A percentile compares a stretch with the other conserved stretches of the same genome.
Conservation (phyloP, 805 yeast species). For the Cyberlindnera japonica region DNA sequence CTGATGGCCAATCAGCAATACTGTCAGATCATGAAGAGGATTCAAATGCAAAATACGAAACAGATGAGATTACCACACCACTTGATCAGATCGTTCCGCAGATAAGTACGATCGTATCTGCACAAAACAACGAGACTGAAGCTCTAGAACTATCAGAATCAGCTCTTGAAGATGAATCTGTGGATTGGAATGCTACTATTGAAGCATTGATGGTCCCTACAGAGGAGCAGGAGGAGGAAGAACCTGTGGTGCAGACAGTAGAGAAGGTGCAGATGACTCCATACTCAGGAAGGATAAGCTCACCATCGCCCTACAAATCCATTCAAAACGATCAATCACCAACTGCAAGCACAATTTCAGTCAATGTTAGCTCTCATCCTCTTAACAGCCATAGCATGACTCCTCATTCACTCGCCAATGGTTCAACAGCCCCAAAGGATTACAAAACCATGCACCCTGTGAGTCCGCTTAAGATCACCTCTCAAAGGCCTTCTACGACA, state of each 20-base stretch:
- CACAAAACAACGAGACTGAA: no score
- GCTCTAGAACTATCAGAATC: no score
- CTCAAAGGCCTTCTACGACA: neutral
- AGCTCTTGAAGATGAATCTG: conserved; percentile 7
- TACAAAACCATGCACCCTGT: conserved; percentile 7
- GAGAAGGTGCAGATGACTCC: conserved; percentile 13
- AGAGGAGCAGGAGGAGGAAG: conserved; percentile 2
- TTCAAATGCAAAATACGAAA: neutral
- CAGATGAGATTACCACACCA: neutral
- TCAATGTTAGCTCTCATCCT: neutral
- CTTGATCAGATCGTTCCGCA: neutral
- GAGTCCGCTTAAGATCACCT: conserved; percentile 10
- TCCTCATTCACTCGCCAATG: neutral
- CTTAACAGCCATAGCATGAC: neutral
- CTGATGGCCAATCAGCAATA: neutral
- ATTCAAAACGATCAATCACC: conserved; percentile 5
- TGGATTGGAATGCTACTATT: conserved; percentile 26
- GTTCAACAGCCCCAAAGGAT: conserved; percentile 3
- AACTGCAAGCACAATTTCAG: neutral
- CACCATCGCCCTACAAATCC: conserved; percentile 13
- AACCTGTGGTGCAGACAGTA: neutral
- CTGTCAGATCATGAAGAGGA: conserved; percentile 1
- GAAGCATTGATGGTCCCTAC: conserved; percentile 16
- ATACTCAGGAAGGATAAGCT: conserved; percentile 17
- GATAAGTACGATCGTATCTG: no score